Evolutionary conservation across 148 eudicot genomes (phyloP).

Genomic region (Vaccinium vitisidaea): DNA sequence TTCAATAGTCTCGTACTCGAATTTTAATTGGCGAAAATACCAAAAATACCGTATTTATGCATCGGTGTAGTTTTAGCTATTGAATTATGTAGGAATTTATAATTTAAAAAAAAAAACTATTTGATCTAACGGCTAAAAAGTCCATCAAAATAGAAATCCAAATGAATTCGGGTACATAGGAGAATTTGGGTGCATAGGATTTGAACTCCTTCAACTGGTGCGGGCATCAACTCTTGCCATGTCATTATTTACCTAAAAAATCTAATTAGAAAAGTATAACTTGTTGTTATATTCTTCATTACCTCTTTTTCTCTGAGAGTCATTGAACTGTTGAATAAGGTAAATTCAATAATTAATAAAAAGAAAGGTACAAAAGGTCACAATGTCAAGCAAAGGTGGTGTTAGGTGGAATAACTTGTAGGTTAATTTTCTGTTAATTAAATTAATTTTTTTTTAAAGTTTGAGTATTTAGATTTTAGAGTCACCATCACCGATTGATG

Average conservation of each 20-base stretch:
- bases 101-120: too few relatives aligned
- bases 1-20: too few relatives aligned
- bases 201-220: neutral
- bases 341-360: neutral
- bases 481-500: neutral
- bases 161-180: too few relatives aligned
- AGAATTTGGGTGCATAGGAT: neutral
- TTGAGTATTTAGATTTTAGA: neutral
- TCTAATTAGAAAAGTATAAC: too few relatives aligned
- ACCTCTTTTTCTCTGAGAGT: neutral
- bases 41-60: neutral
- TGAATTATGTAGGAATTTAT: neutral
- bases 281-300: too few relatives aligned
- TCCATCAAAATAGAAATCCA: neutral
- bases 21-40: too few relatives aligned
- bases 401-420: neutral
- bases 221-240: neutral
- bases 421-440: neutral
- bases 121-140: neutral
- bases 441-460: neutral
- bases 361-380: neutral
- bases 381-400: neutral
- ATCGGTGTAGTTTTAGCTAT: neutral
- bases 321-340: neutral
- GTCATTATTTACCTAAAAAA: neutral